Evolutionary conservation across 1,284 basidiomycete species (phyloP).

Genomic region (Pseudozyma tsukubaensis): DNA sequence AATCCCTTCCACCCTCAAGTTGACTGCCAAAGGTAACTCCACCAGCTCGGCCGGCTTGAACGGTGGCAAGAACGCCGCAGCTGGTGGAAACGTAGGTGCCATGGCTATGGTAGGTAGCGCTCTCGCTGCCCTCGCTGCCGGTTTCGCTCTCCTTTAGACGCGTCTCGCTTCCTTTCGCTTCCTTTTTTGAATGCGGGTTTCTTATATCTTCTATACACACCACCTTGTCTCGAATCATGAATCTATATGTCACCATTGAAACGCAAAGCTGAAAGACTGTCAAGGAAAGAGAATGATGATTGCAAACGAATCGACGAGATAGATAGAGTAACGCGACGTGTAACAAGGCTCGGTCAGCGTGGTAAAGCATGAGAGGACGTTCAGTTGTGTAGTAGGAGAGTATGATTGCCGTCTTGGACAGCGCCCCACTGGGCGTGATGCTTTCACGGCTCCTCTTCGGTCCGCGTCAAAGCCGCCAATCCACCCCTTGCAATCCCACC

Average conservation of each 20-base stretch:
- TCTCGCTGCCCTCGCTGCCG: conserved; percentile 36
- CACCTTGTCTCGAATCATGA: too few species aligned
- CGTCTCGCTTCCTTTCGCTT: neutral
- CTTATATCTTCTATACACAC: neutral
- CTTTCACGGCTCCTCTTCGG: conserved; percentile 36
- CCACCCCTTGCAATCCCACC: conserved; percentile 52
- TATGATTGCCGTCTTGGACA: too few species aligned
- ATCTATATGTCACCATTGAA: too few species aligned
- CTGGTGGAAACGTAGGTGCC: conserved; percentile 7
- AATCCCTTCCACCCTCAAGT: conserved; percentile 30
- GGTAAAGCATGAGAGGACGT: too few species aligned
- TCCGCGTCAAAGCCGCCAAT: conserved; percentile 44
- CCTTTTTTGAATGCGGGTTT: neutral
- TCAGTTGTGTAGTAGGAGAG: too few species aligned
- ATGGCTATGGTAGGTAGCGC: conserved; percentile 16
- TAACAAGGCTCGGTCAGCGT: too few species aligned
- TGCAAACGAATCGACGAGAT: too few species aligned
- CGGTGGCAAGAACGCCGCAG: conserved; percentile 10
- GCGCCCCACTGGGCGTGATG: too few species aligned
- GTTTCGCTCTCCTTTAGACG: conserved; percentile 30
- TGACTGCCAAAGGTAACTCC: conserved; percentile 35
- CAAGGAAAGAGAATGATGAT: too few species aligned
- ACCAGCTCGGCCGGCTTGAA: conserved; percentile 9
- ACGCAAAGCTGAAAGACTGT: too few species aligned
- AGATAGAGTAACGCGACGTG: too few species aligned